These are phyloP conservation scores for Zymoseptoria ardabiliae DNA, from an alignment of 2,329 filamentous ascomycete species.

Conservation along the genomic window DNA sequence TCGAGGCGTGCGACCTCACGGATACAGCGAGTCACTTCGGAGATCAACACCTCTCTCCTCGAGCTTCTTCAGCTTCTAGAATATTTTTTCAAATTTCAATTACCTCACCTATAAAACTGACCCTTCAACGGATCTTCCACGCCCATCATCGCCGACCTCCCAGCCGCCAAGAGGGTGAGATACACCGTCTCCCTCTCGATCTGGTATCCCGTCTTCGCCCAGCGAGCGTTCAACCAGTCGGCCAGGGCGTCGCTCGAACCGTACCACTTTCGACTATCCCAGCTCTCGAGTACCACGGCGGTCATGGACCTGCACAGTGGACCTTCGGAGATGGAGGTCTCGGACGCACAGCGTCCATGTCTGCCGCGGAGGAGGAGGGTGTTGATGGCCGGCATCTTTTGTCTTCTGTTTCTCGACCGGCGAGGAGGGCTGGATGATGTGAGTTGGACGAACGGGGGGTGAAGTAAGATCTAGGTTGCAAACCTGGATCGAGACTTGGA, in stretches of 20 bases:
- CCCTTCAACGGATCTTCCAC: constrained; percentile 13
- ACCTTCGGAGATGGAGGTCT: constrained; percentile 2
- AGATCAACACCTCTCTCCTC: too few species aligned
- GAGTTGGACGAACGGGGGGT: neutral
- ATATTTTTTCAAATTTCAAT: neutral
- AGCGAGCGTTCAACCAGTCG: constrained; percentile 23
- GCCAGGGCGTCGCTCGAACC: constrained; percentile 20
- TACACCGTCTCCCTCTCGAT: constrained; percentile 19
- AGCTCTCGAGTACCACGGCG: constrained; percentile 15
- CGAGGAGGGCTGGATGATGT: neutral
- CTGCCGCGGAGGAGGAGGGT: neutral
- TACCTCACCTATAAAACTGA: constrained; percentile 6
- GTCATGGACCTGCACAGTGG: constrained; percentile 16
- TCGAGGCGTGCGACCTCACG: too few species aligned
- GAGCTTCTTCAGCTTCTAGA: too few species aligned
- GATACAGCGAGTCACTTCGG: too few species aligned
- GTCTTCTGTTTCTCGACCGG: neutral
- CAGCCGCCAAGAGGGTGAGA: constrained; percentile 16
- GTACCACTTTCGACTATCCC: constrained; percentile 17
- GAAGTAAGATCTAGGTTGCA: neutral
- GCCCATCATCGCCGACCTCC: constrained; percentile 15
- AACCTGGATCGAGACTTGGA: neutral
- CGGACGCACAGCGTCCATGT: constrained; percentile 1
- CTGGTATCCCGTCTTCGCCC: constrained; percentile 22
- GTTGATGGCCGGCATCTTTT: neutral